A percentile compares a stretch with the other conserved stretches of the same genome.
Evolutionary conservation across 176 grass and related monocot species (phyloP).

Genomic region (Avena sativa): DNA sequence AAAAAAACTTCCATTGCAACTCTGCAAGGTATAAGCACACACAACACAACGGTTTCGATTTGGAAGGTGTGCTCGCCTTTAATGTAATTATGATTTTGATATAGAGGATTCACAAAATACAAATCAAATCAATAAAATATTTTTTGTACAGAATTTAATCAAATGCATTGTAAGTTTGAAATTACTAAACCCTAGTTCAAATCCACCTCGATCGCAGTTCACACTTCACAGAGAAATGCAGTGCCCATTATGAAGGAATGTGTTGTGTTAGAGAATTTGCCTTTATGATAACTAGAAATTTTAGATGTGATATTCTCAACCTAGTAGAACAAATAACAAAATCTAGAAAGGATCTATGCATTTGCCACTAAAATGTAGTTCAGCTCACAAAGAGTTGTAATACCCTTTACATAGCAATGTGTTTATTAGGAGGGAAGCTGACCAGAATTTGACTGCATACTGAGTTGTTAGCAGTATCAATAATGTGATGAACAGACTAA

Average conservation of each 20-base stretch:
- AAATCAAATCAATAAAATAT: background rate
- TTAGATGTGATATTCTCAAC: background rate
- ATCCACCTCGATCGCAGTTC: background rate
- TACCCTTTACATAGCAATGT: background rate
- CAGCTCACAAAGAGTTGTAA: background rate
- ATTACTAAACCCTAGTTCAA: background rate
- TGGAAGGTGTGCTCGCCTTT: background rate
- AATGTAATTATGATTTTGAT: background rate
- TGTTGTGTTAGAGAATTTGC: background rate
- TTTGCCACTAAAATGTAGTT: background rate
- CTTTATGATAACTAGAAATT: background rate
- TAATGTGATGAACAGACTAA: background rate
- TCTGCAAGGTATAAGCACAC: background rate
- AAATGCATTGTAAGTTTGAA: background rate
- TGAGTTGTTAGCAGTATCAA: background rate
- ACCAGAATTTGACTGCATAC: background rate
- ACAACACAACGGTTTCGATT: background rate
- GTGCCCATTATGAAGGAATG: background rate
- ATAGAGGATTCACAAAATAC: background rate
- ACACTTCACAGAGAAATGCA: background rate
- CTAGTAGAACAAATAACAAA: constrained; percentile 19
- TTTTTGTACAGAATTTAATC: background rate
- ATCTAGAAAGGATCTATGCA: background rate
- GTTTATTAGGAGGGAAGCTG: background rate
- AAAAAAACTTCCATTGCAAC: background rate